phyloP scores from a whole-genome alignment of 2,329 filamentous ascomycete genomes.

The Aspergillus arachidicola region DNA sequence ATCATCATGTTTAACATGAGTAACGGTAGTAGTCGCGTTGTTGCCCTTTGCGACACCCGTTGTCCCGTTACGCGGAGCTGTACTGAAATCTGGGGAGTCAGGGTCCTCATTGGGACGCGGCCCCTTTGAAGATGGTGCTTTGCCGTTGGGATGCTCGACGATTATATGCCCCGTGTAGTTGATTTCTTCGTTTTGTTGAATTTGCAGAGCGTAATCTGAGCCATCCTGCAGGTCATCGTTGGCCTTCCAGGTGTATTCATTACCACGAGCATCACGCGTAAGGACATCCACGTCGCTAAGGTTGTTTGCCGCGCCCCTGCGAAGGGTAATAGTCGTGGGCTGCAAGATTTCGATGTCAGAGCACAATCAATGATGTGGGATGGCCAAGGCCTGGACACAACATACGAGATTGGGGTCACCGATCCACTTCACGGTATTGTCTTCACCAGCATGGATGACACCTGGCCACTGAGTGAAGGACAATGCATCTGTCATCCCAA shows the following conservation, averaged over 20 bases:
- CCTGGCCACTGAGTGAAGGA: conserved; percentile 57
- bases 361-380: neutral
- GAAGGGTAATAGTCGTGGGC: conserved; percentile 59
- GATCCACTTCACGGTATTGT: conserved; percentile 52
- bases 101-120: conserved; percentile 7
- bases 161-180: conserved; percentile 61
- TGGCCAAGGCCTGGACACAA: neutral
- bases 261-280: conserved; percentile 49
- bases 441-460: conserved; percentile 52
- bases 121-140: conserved; percentile 11
- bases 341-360: conserved; percentile 18
- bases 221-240: conserved; percentile 45
- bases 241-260: conserved; percentile 56
- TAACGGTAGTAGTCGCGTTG: conserved; percentile 12
- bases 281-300: conserved; percentile 55
- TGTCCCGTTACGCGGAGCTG: conserved; percentile 11
- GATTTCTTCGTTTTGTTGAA: conserved; percentile 52
- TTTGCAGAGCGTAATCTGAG: conserved; percentile 61
- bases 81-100: conserved; percentile 16
- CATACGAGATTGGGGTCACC: conserved; percentile 44
- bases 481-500: conserved; percentile 52
- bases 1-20: conserved; percentile 11
- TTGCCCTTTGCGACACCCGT: conserved; percentile 20
- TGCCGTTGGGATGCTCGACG: conserved; percentile 39
- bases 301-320: conserved; percentile 54